Conservation (phyloP, 1,284 basidiomycete genomes). For the Trametes hirsuta region DNA sequence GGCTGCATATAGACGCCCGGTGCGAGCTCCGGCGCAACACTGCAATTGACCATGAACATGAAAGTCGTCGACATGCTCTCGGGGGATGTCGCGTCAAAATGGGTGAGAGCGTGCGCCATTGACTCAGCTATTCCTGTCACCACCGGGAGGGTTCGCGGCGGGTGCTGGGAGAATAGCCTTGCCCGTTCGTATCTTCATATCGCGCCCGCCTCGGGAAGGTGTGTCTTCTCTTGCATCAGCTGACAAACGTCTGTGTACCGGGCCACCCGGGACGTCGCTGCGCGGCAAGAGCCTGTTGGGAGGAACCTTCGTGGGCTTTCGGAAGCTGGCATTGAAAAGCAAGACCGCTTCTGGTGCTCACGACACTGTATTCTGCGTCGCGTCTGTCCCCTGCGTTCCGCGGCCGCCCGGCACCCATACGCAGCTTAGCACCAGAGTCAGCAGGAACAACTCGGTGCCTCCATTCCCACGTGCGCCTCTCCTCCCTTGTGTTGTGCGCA, state of each 20-base stretch:
- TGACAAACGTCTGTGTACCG: conserved; percentile 13
- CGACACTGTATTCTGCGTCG: conserved; percentile 6
- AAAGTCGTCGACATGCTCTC: conserved; percentile 4
- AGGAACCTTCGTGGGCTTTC: conserved; percentile 14
- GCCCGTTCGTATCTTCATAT: conserved; percentile 2
- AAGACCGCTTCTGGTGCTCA: conserved; percentile 2
- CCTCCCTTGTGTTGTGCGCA: conserved; percentile 4
- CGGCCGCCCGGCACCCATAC: conserved; percentile 10
- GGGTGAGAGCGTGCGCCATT: neutral
- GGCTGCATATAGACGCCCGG: neutral
- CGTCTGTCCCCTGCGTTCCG: neutral
- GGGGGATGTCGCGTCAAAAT: conserved; percentile 21
- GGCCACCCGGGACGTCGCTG: conserved; percentile 5
- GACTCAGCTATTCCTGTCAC: conserved; percentile 13
- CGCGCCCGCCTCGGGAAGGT: conserved; percentile 6
- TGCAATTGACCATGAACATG: too few relatives aligned
- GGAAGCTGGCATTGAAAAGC: conserved; percentile 15
- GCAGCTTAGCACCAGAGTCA: conserved; percentile 21
- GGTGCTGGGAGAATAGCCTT: conserved; percentile 9
- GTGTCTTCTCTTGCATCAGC: conserved; percentile 11
- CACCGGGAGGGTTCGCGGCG: conserved; percentile 15
- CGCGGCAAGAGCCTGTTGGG: conserved; percentile 1
- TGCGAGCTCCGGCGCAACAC: too few relatives aligned
- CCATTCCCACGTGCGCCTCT: conserved; percentile 21
- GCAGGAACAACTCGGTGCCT: conserved; percentile 25